Evolutionary conservation across 2,329 filamentous ascomycete species (phyloP).

Genomic region (Cercospora berteroae): DNA sequence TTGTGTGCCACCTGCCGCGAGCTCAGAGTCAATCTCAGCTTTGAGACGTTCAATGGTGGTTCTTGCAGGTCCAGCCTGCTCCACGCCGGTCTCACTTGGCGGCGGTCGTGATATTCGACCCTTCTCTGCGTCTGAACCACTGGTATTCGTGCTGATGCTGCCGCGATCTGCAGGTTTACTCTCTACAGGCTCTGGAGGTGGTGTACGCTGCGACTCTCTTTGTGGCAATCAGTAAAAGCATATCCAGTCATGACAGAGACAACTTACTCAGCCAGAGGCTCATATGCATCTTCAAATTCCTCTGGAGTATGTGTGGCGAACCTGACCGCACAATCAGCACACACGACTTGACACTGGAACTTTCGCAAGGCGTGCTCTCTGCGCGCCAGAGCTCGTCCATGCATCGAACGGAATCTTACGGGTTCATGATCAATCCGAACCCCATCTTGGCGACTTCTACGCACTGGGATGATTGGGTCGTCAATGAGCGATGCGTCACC

Average conservation of each 20-base stretch:
- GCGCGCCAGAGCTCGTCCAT: not conserved
- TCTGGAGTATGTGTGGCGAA: slow-evolving; percentile 52
- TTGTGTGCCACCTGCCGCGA: slow-evolving; percentile 57
- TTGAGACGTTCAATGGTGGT: slow-evolving; percentile 66
- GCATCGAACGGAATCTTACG: slow-evolving; percentile 1
- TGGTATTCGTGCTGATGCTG: not conserved
- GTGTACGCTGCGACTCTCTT: not conserved
- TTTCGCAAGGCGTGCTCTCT: not conserved
- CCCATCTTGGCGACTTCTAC: not conserved
- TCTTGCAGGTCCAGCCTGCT: slow-evolving; percentile 24
- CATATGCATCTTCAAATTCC: slow-evolving; percentile 51
- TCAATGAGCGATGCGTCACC: not conserved
- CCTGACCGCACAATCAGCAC: not conserved
- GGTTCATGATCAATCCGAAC: not conserved
- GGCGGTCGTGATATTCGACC: not conserved
- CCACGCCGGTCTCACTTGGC: not conserved
- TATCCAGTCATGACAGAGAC: not conserved
- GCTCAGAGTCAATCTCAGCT: slow-evolving; percentile 63
- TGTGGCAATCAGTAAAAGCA: not conserved
- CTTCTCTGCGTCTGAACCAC: slow-evolving; percentile 3
- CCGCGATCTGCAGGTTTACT: not conserved
- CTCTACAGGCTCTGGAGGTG: not conserved
- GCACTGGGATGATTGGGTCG: not conserved
- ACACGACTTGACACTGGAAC: not conserved
- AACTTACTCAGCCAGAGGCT: slow-evolving; percentile 47